Evolutionary conservation across 495 filamentous ascomycete genomes (phyloP).

Genomic region (Immersiella caudata): DNA sequence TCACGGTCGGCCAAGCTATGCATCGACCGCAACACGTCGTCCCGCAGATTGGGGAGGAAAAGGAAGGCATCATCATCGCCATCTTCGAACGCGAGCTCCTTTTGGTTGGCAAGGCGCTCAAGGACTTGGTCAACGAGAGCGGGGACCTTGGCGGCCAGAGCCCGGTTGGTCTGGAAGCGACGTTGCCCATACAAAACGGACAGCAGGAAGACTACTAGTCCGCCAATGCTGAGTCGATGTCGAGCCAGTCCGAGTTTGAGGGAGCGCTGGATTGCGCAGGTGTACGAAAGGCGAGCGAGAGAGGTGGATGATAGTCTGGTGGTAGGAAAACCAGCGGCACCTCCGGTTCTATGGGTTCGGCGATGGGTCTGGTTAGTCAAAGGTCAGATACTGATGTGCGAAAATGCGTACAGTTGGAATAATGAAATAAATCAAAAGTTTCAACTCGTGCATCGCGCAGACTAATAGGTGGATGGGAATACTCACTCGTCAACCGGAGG

Average conservation of each 20-base stretch:
- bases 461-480: conserved; percentile 13
- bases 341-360: conserved; percentile 69
- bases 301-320: conserved; percentile 67
- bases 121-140: conserved; percentile 78
- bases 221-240: conserved; percentile 91
- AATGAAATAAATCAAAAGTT: conserved; percentile 9
- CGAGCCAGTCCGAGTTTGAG: conserved; percentile 87
- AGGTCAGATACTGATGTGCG: conserved; percentile 43
- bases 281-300: conserved; percentile 84
- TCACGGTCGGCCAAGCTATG: conserved; percentile 73
- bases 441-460: conserved; percentile 4
- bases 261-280: conserved; percentile 85
- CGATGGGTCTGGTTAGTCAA: conserved; percentile 77
- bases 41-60: conserved; percentile 82
- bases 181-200: conserved; percentile 59
- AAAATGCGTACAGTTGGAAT: conserved; percentile 21
- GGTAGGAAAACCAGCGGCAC: conserved; percentile 60
- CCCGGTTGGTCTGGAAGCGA: conserved; percentile 57
- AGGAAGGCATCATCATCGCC: conserved; percentile 73
- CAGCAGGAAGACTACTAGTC: conserved; percentile 59
- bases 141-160: conserved; percentile 71
- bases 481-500: conserved; percentile 63
- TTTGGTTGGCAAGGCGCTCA: conserved; percentile 79
- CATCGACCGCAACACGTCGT: conserved; percentile 85
- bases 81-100: conserved; percentile 70